A percentile compares a stretch with the other conserved stretches of the same genome.
These are phyloP conservation scores for Musa troglodytarum DNA, from an alignment of 176 grass and related monocot species.

Conservation along the genomic window DNA sequence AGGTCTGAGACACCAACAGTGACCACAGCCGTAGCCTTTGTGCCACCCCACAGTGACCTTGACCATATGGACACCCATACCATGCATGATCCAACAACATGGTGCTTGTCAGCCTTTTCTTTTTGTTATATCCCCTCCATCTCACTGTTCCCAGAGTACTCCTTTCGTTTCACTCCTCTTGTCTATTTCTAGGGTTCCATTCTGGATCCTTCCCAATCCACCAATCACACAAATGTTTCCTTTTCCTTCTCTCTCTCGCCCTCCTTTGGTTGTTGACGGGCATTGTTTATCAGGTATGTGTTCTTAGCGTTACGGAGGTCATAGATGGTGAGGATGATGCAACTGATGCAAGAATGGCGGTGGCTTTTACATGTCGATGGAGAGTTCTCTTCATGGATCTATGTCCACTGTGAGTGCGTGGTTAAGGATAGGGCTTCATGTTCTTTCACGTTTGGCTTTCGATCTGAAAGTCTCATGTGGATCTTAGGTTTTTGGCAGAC, in stretches of 20 bases:
- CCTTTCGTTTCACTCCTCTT: not conserved
- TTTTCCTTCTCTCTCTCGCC: not conserved
- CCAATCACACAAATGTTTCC: not conserved
- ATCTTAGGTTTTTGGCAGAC: too few relatives aligned
- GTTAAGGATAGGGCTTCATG: too few relatives aligned
- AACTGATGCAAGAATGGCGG: too few relatives aligned
- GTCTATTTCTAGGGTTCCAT: not conserved
- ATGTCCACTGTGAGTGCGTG: too few relatives aligned
- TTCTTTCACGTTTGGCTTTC: too few relatives aligned
- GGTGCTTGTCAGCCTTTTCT: slow-evolving; percentile 11
- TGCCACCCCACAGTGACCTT: not conserved
- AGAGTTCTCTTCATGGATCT: too few relatives aligned
- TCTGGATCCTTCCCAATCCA: not conserved
- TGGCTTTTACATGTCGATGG: too few relatives aligned
- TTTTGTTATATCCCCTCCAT: slow-evolving; percentile 4
- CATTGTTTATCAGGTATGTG: too few relatives aligned
- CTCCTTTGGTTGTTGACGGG: too few relatives aligned
- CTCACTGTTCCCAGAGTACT: not conserved
- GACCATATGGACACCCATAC: not conserved
- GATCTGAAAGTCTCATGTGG: too few relatives aligned
- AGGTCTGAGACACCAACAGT: not conserved
- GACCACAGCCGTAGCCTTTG: not conserved
- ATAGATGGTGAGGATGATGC: too few relatives aligned
- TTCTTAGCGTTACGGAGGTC: too few relatives aligned
- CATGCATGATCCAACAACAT: not conserved